These are phyloP conservation scores for Septoria linicola DNA, from an alignment of 2,329 filamentous ascomycete genomes.

Conservation along the genomic window DNA sequence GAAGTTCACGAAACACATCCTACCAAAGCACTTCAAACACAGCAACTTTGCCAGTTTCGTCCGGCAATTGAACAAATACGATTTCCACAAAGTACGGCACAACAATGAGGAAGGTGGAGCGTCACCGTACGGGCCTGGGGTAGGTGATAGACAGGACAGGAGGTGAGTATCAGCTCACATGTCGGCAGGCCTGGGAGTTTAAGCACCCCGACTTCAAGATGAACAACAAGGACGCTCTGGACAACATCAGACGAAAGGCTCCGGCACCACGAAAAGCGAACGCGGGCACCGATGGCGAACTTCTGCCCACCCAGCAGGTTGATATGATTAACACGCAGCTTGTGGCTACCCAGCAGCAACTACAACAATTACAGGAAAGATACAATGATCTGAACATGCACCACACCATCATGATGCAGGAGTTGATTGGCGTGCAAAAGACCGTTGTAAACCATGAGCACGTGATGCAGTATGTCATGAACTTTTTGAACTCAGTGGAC, in stretches of 20 bases:
- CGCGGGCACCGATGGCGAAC: constrained; percentile 62
- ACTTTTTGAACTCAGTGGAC: constrained; percentile 63
- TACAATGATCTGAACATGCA: constrained; percentile 74
- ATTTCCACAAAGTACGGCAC: constrained; percentile 93
- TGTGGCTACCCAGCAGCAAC: constrained; percentile 85
- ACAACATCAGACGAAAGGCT: constrained; percentile 94
- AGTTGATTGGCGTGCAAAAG: constrained; percentile 64
- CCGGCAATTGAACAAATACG: constrained; percentile 63
- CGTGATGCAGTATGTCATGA: constrained; percentile 70
- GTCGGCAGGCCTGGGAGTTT: constrained; percentile 80
- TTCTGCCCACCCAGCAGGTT: constrained; percentile 81
- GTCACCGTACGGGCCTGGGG: constrained; percentile 77
- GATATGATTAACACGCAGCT: constrained; percentile 85
- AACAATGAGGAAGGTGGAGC: constrained; percentile 83
- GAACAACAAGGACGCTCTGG: constrained; percentile 92
- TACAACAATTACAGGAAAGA: constrained; percentile 81
- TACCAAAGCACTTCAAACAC: constrained; percentile 98
- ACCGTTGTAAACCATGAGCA: constrained; percentile 71
- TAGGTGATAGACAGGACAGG: constrained; percentile 42
- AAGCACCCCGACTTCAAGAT: constrained; percentile 95
- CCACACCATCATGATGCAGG: constrained; percentile 63
- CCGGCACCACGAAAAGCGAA: constrained; percentile 79
- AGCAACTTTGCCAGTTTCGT: constrained; percentile 79
- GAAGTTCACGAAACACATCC: constrained; percentile 94
- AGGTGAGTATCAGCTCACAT: constrained; percentile 35